These are phyloP conservation scores for Leptomonas pyrrhocoris DNA, from an alignment of 208 protist genomes.

Conservation along the genomic window DNA sequence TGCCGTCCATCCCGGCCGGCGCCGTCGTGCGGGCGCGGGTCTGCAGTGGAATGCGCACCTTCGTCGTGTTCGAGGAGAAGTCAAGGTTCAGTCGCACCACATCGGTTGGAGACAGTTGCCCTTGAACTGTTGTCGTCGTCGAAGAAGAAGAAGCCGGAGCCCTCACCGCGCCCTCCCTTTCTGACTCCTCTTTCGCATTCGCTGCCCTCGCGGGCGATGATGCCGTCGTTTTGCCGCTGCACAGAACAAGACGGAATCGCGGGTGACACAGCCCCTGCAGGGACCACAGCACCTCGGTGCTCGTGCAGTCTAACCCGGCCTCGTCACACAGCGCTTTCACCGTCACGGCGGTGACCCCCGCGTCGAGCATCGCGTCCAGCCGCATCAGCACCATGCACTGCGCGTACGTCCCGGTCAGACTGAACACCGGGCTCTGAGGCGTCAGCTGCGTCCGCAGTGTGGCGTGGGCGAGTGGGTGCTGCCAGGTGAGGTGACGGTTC, in stretches of 20 bases:
- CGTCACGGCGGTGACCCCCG: conserved; percentile 36
- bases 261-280: conserved; percentile 62
- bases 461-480: conserved; percentile 81
- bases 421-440: conserved; percentile 41
- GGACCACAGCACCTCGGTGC: conserved; percentile 43
- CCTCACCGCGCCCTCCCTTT: conserved; percentile 1
- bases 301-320: conserved; percentile 59
- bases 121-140: not conserved
- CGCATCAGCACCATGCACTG: conserved; percentile 92
- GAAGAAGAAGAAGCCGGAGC: too few relatives aligned
- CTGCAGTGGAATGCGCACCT: conserved; percentile 51
- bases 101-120: conserved; percentile 25
- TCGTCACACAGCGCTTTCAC: conserved; percentile 68
- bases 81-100: conserved; percentile 44
- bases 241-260: conserved; percentile 50
- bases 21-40: conserved; percentile 13
- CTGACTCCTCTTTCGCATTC: conserved; percentile 5
- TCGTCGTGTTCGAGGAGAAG: conserved; percentile 40
- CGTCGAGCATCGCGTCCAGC: conserved; percentile 78
- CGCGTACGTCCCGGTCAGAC: conserved; percentile 89
- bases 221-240: conserved; percentile 5
- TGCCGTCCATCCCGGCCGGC: conserved; percentile 22
- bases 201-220: not conserved
- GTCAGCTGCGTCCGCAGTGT: conserved; percentile 52
- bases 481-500: conserved; percentile 88